These are phyloP conservation scores for Phlyctochytrium planicorne DNA, from an alignment of 192 early-diverging fungal species.

Conservation along the genomic window DNA sequence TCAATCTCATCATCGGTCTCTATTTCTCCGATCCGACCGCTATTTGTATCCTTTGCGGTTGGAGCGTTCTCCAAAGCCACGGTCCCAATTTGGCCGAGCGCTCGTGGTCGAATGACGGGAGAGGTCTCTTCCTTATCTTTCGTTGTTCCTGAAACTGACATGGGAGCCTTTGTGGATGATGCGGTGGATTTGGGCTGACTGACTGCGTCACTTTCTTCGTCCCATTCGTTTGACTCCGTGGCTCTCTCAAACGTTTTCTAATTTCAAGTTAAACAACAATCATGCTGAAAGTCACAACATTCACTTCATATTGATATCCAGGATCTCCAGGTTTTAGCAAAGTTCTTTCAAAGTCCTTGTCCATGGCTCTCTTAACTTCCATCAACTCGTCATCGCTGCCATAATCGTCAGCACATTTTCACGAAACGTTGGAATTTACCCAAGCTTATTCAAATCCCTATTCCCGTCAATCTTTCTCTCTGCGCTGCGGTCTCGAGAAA, in stretches of 20 bases:
- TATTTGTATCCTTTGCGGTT: too few relatives aligned
- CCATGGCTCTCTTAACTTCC: conserved; percentile 31
- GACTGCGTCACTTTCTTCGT: conserved; percentile 32
- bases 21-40: too few relatives aligned
- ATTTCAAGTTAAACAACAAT: neutral
- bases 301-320: conserved; percentile 37
- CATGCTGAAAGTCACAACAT: conserved; percentile 19
- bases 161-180: neutral
- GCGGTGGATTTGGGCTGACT: too few relatives aligned
- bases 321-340: conserved; percentile 25
- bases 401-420: neutral
- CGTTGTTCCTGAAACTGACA: too few relatives aligned
- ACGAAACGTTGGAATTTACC: conserved; percentile 11
- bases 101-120: conserved; percentile 6
- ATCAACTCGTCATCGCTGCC: conserved; percentile 33
- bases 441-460: conserved; percentile 34
- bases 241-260: conserved; percentile 36
- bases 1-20: conserved; percentile 29
- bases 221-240: conserved; percentile 38
- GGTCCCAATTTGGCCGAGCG: conserved; percentile 15
- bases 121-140: neutral
- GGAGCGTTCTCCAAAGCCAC: conserved; percentile 13
- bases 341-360: conserved; percentile 35
- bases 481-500: too few relatives aligned
- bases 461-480: conserved; percentile 33